Percentiles rank a stretch among this genome's conserved stretches.
These are phyloP conservation scores for Boletus reticulatus DNA, from an alignment of 768 basidiomycete genomes.

Conservation along the genomic window DNA sequence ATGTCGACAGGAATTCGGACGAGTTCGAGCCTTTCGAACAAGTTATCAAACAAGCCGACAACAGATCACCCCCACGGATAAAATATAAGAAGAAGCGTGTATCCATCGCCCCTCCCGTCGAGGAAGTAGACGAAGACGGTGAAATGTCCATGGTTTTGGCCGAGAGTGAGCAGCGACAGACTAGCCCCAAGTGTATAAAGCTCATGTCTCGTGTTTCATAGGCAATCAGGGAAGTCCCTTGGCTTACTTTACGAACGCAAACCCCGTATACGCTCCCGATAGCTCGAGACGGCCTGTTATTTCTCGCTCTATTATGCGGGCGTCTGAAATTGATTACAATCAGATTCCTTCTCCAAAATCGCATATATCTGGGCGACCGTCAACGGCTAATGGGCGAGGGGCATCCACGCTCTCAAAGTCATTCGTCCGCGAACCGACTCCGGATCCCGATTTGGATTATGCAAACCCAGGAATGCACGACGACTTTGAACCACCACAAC, in stretches of 20 bases:
- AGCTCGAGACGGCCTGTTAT: slow-evolving; percentile 35
- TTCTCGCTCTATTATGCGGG: slow-evolving; percentile 48
- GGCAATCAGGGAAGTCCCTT: slow-evolving; percentile 33
- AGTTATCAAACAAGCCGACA: slow-evolving; percentile 66
- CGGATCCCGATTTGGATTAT: slow-evolving; percentile 27
- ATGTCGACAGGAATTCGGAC: slow-evolving; percentile 72
- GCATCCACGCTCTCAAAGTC: slow-evolving; percentile 33
- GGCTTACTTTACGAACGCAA: slow-evolving; percentile 35
- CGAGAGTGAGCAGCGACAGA: slow-evolving; percentile 50
- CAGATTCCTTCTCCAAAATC: slow-evolving; percentile 58
- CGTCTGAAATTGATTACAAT: slow-evolving; percentile 60
- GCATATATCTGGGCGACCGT: slow-evolving; percentile 29
- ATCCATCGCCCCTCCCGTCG: slow-evolving; percentile 32
- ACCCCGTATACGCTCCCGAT: slow-evolving; percentile 39
- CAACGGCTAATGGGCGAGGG: slow-evolving; percentile 35
- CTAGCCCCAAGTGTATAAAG: background rate
- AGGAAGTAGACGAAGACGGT: slow-evolving; percentile 52
- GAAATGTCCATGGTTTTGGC: slow-evolving; percentile 79
- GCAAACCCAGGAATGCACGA: slow-evolving; percentile 21
- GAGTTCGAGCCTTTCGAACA: slow-evolving; percentile 83
- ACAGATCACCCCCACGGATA: slow-evolving; percentile 57
- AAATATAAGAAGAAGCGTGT: slow-evolving; percentile 51
- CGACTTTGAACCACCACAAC: slow-evolving; percentile 25
- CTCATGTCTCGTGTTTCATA: slow-evolving; percentile 8
- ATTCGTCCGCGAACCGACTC: slow-evolving; percentile 19